phyloP scores from a whole-genome alignment of 169 alveolate genomes.

The Amoebophrya sp. region DNA sequence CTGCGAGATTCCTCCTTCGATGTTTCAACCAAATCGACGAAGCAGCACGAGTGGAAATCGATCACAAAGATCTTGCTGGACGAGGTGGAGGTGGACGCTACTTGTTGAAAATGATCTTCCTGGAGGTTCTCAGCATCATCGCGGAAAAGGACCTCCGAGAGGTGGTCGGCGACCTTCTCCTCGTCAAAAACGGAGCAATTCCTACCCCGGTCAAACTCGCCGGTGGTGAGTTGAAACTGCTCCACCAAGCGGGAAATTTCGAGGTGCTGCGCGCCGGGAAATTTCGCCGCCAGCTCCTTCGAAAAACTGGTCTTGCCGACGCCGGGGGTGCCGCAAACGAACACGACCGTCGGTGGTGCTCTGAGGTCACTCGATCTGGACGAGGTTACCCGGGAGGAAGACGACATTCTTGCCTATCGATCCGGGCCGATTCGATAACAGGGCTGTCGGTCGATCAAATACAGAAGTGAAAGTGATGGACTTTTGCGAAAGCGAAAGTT shows the following conservation, averaged over 20 bases:
- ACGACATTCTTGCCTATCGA: too few species aligned
- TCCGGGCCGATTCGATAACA: too few species aligned
- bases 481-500: too few species aligned
- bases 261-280: constrained; percentile 19
- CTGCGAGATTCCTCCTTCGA: too few species aligned
- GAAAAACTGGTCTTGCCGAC: constrained; percentile 23
- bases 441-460: too few species aligned
- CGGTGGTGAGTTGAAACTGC: neutral
- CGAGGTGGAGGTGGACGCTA: too few species aligned
- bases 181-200: constrained; percentile 26
- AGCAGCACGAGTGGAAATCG: constrained; percentile 29
- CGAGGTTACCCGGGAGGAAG: too few species aligned
- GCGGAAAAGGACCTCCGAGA: neutral
- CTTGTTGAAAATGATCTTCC: too few species aligned
- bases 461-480: too few species aligned
- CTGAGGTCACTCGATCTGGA: too few species aligned
- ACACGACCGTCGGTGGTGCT: too few species aligned
- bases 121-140: constrained; percentile 4
- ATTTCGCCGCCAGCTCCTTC: constrained; percentile 16
- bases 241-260: constrained; percentile 8
- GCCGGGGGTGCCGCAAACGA: constrained; percentile 35
- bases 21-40: constrained; percentile 19
- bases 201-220: constrained; percentile 22
- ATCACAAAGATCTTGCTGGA: too few species aligned
- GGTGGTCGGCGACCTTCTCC: constrained; percentile 7